Evolutionary conservation across 1,284 basidiomycete species (phyloP).

Genomic region (Cryptococcus deneoformans): DNA sequence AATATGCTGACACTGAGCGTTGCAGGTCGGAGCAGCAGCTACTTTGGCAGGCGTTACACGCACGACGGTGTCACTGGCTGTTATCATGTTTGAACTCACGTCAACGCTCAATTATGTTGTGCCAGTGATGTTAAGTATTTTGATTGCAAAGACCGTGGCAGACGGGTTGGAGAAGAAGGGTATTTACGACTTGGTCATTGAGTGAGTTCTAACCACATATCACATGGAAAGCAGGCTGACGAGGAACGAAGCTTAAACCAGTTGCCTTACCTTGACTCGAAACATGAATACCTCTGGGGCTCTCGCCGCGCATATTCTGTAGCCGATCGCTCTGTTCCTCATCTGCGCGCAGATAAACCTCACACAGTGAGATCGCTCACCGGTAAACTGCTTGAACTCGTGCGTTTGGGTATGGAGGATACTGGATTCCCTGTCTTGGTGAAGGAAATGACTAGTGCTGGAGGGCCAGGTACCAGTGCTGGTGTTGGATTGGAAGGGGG

Average conservation of each 20-base stretch:
- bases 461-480: constrained; percentile 8
- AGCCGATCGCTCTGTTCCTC: constrained; percentile 52
- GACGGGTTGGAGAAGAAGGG: constrained; percentile 91
- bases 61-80: constrained; percentile 75
- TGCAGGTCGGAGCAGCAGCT: constrained; percentile 67
- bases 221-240: not conserved
- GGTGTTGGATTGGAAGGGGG: constrained; percentile 6
- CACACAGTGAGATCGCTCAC: constrained; percentile 44
- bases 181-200: constrained; percentile 94
- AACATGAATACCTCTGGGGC: constrained; percentile 85
- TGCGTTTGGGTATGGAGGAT: constrained; percentile 54
- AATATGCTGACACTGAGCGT: constrained; percentile 50
- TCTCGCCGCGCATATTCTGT: constrained; percentile 69
- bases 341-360: constrained; percentile 40
- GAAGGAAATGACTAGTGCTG: constrained; percentile 52
- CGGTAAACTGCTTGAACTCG: constrained; percentile 41
- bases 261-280: constrained; percentile 86
- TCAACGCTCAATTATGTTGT: constrained; percentile 92
- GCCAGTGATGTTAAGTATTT: constrained; percentile 81
- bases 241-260: constrained; percentile 57
- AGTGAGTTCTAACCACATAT: constrained; percentile 52
- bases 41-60: constrained; percentile 79
- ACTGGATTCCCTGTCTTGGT: constrained; percentile 82
- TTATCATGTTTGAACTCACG: constrained; percentile 97
- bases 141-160: constrained; percentile 90